Percentiles rank a stretch among this genome's conserved stretches.
phyloP scores from a whole-genome alignment of 768 basidiomycete species.

The Agaricus bisporus region DNA sequence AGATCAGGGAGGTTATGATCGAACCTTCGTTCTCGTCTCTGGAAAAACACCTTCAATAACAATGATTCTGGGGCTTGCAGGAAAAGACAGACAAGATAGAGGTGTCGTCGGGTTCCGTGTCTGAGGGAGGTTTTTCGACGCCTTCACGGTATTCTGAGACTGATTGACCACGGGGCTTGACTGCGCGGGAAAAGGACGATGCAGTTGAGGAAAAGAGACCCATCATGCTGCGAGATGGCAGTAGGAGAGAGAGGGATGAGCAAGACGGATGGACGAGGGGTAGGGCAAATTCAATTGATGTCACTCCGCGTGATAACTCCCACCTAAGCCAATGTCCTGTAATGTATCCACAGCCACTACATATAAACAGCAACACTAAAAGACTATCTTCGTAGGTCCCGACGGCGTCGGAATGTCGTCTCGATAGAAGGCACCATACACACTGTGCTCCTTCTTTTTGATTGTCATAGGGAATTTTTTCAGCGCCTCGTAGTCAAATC shows the following conservation, averaged over 20 bases:
- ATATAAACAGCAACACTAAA: slow-evolving; percentile 26
- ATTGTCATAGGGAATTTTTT: slow-evolving; percentile 93
- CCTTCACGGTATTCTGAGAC: slow-evolving; percentile 40
- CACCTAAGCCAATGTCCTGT: neutral
- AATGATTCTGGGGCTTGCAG: neutral
- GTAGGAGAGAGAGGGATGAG: neutral
- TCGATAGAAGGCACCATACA: slow-evolving; percentile 83
- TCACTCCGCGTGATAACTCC: slow-evolving; percentile 13
- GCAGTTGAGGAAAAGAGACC: slow-evolving; percentile 71
- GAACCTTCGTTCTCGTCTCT: slow-evolving; percentile 95
- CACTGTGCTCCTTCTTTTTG: slow-evolving; percentile 91
- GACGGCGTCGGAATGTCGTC: slow-evolving; percentile 57
- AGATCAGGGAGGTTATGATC: slow-evolving; percentile 79
- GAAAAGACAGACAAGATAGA: slow-evolving; percentile 64
- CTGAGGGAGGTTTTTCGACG: slow-evolving; percentile 68
- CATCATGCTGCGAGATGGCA: slow-evolving; percentile 50
- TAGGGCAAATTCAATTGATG: slow-evolving; percentile 11
- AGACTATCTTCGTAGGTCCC: slow-evolving; percentile 74
- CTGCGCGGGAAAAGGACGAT: slow-evolving; percentile 45
- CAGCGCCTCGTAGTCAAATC: slow-evolving; percentile 70
- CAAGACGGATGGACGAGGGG: neutral
- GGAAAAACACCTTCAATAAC: slow-evolving; percentile 26
- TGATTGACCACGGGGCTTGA: slow-evolving; percentile 55
- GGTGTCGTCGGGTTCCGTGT: slow-evolving; percentile 85
- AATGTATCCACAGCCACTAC: neutral